Base-by-base conservation (phyloP, 2,329 filamentous ascomycete genomes). In the Botrytis porri region DNA sequence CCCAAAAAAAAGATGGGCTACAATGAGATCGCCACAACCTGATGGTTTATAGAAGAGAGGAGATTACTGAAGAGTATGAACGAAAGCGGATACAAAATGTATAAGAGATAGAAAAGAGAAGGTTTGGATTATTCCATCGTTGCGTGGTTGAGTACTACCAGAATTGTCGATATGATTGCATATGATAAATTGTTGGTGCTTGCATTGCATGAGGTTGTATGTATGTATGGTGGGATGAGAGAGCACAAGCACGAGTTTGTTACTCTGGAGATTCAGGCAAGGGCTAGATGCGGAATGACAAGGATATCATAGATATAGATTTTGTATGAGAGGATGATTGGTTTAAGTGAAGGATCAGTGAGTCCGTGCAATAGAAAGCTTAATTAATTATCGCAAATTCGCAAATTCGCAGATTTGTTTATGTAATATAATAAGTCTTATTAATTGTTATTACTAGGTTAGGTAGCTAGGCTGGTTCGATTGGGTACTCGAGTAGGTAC, bases 261-360 rank as follows among this genome's bases (percentile, higher is more conserved):
- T 35, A 61, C 32, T 62, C 18, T n/a, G 37, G 6, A n/a, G 25
- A 43, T 39, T 29, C n/a, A 29, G 39, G 16, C 39, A 63, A 63
- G 37, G 61, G 61, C 61, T 63, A 63, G 61, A 63, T 63, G 61
- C 61, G 61, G 61, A 43, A 41, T 22, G 61, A 43, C 39, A 63
- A 41, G 61, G 61, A 14, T 43, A 43, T 29, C 39, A 63, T 29
- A 39, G 61, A 14, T 43, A 43, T 29, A n/a, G 35, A 41, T 60
- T 60, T 35, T 41, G 37, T 4, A 41, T 6, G 1, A 39, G 25
- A 41, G 29, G 18, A 60, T 60, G 57, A 60, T 60, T 60, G 57
- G 57, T 14, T 60, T 4, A 4, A 60, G 57, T 35, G n/a, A 41
- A n/a, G 37, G 60, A 29, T 20, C 25, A 41, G n/a, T 63, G 25